Evolutionary conservation across 2,329 filamentous ascomycete species (phyloP).

Genomic region (Juglanconis sp.): DNA sequence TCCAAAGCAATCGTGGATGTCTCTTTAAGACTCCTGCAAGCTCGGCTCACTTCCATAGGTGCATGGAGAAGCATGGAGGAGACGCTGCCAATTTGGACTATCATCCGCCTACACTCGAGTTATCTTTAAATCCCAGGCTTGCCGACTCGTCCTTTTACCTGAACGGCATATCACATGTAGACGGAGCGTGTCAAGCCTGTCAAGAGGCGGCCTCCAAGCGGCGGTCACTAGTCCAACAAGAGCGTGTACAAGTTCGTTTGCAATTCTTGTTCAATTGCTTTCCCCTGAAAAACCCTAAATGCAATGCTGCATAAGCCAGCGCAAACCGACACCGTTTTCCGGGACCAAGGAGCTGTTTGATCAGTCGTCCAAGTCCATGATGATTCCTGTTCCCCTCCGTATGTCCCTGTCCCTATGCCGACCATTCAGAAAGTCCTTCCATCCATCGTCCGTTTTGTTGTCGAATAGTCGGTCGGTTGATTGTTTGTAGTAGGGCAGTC

Average conservation of each 20-base stretch:
- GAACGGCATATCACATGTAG: neutral
- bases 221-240: neutral
- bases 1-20: no score
- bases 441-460: constrained; percentile 19
- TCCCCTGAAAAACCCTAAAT: constrained; percentile 18
- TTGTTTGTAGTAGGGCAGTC: neutral
- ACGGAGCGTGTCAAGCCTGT: neutral
- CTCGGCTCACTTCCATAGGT: no score
- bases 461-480: constrained; percentile 25
- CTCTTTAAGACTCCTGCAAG: no score
- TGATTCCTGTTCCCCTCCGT: constrained; percentile 13
- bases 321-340: constrained; percentile 18
- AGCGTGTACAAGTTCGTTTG: neutral
- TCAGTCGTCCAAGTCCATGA: constrained; percentile 17
- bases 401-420: constrained; percentile 6
- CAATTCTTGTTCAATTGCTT: constrained; percentile 15
- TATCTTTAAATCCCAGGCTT: neutral
- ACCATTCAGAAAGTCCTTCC: constrained; percentile 8
- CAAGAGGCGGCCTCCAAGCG: neutral
- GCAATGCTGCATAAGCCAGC: constrained; percentile 17
- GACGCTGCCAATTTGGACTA: neutral
- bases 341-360: constrained; percentile 12
- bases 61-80: neutral
- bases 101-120: neutral
- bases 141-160: neutral